A percentile compares a stretch with the other conserved stretches of the same genome.
phyloP scores from a whole-genome alignment of 768 basidiomycete genomes.

The Podaxis sp. region DNA sequence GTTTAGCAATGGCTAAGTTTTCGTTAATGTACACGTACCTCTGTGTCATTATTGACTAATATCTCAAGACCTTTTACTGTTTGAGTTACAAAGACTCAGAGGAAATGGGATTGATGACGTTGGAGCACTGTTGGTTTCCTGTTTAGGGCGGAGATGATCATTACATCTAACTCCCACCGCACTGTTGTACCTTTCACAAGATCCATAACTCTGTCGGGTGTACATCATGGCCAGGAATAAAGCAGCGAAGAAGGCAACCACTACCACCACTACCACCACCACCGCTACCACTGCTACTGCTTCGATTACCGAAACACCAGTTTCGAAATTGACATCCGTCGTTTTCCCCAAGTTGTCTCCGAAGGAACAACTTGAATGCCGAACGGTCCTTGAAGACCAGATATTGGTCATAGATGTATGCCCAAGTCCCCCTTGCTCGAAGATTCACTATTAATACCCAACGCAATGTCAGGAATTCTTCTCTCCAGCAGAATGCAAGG shows the following conservation, averaged over 20 bases:
- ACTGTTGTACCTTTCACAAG: too few relatives aligned
- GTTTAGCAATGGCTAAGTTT: too few relatives aligned
- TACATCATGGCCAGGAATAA: too few relatives aligned
- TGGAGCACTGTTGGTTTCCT: too few relatives aligned
- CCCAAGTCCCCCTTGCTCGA: constrained; percentile 6
- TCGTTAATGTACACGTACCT: too few relatives aligned
- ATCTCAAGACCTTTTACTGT: too few relatives aligned
- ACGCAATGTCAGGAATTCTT: constrained; percentile 42
- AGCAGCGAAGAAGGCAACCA: constrained; percentile 20
- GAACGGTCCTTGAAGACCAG: constrained; percentile 55
- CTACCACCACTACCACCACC: constrained; percentile 3
- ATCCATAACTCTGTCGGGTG: too few relatives aligned
- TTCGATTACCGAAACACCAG: neutral
- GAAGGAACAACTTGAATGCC: constrained; percentile 44
- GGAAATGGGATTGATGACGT: too few relatives aligned
- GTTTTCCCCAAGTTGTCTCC: constrained; percentile 40
- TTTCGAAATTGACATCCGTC: constrained; percentile 8
- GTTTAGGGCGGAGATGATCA: too few relatives aligned
- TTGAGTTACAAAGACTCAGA: too few relatives aligned
- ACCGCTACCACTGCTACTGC: neutral
- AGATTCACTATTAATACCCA: neutral
- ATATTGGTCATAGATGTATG: constrained; percentile 58
- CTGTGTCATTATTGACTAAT: too few relatives aligned
- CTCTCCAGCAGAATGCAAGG: constrained; percentile 56
- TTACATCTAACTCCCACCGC: neutral